These are phyloP conservation scores for Glaciozyma antarctica DNA, from an alignment of 768 basidiomycete species.

Conservation along the genomic window DNA sequence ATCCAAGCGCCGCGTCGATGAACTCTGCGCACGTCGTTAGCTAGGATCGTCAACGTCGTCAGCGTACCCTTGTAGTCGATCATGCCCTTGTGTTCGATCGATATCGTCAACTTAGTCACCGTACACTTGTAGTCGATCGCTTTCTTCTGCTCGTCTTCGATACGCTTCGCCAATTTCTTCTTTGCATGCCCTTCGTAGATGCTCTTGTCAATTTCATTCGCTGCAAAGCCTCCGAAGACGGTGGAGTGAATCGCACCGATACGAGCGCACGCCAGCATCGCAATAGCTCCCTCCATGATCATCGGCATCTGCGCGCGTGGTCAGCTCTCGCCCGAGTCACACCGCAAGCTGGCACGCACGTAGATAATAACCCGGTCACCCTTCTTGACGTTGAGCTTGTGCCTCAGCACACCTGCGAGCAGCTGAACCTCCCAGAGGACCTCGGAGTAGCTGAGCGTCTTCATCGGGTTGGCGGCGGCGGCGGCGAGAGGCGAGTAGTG, in stretches of 20 bases:
- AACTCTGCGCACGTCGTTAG: neutral
- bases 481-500: neutral
- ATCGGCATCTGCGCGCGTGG: neutral
- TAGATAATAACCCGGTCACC: slow-evolving; percentile 9
- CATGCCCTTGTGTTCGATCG: slow-evolving; percentile 4
- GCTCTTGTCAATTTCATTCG: no score
- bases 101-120: no score
- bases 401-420: slow-evolving; percentile 6
- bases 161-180: slow-evolving; percentile 11
- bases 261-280: slow-evolving; percentile 5
- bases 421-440: neutral
- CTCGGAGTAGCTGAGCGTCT: slow-evolving; percentile 1
- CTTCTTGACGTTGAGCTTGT: slow-evolving; percentile 6
- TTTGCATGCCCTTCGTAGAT: no score
- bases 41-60: no score
- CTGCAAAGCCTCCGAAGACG: slow-evolving; percentile 10
- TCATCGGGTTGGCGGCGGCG: neutral
- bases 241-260: slow-evolving; percentile 7
- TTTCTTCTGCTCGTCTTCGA: neutral
- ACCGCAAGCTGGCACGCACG: neutral
- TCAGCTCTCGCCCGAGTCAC: no score
- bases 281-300: neutral
- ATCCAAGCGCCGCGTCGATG: neutral
- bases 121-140: slow-evolving; percentile 6
- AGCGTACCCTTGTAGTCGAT: slow-evolving; percentile 3